A percentile compares a stretch with the other conserved stretches of the same genome.
Conservation (phyloP, 257 asterid genomes). For the Cynanchum wilfordii region DNA sequence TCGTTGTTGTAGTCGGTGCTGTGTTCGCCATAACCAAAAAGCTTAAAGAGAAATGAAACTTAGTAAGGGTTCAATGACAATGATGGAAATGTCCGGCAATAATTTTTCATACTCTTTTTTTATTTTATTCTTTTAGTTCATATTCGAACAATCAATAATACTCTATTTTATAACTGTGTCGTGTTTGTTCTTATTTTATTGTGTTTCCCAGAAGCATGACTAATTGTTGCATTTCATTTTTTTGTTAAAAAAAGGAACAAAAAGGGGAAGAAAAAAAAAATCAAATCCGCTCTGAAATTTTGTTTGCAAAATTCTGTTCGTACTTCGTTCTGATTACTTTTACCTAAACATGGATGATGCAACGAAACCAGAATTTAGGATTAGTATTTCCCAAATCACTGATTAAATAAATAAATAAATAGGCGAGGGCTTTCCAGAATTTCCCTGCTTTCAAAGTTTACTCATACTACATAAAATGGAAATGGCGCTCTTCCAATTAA, state of each 20-base stretch:
- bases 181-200: neutral
- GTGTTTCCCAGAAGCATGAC: neutral
- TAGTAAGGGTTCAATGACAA: neutral
- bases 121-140: neutral
- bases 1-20: constrained; percentile 70
- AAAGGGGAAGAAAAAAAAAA: too few relatives aligned
- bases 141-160: neutral
- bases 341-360: neutral
- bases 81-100: neutral
- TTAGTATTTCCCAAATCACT: neutral
- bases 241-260: too few relatives aligned
- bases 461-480: neutral
- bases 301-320: neutral
- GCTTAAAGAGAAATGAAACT: constrained; percentile 52
- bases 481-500: constrained; percentile 4
- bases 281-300: neutral
- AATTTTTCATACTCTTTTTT: too few relatives aligned
- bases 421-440: neutral
- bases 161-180: neutral
- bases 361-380: neutral
- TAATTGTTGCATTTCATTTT: too few relatives aligned
- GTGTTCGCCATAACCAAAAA: constrained; percentile 62
- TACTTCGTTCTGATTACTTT: neutral
- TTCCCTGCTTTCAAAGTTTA: neutral
- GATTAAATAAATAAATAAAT: too few relatives aligned